Conservation (phyloP, 2,329 filamentous ascomycete genomes). For the Cytospora piceae region DNA sequence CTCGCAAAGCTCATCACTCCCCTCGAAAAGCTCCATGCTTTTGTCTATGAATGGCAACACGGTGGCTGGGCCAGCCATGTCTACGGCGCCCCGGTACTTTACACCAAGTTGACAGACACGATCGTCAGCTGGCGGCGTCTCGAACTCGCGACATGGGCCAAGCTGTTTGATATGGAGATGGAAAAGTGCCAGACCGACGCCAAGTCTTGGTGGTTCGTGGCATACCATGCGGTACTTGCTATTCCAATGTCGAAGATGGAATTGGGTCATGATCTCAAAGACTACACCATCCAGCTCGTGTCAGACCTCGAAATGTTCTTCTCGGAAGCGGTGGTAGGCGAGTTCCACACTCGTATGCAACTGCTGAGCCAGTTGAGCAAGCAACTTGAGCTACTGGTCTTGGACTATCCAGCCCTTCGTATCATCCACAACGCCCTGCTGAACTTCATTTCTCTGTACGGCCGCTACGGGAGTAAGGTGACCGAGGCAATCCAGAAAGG, state of each 20-base stretch:
- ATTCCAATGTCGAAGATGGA: conserved; percentile 70
- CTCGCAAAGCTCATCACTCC: conserved; percentile 84
- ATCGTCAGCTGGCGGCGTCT: conserved; percentile 89
- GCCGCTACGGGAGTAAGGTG: conserved; percentile 69
- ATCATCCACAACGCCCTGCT: conserved; percentile 66
- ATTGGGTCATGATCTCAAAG: conserved; percentile 59
- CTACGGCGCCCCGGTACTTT: conserved; percentile 70
- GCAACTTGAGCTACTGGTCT: conserved; percentile 65
- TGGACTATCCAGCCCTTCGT: conserved; percentile 61
- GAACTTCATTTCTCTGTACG: conserved; percentile 79
- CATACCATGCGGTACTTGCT: conserved; percentile 85
- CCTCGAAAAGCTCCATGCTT: conserved; percentile 82
- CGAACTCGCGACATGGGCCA: conserved; percentile 90
- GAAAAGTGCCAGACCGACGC: conserved; percentile 77
- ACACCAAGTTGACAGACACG: conserved; percentile 77
- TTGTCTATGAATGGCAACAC: conserved; percentile 91
- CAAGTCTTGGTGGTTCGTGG: conserved; percentile 93
- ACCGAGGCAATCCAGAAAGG: conserved; percentile 67
- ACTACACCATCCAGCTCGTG: conserved; percentile 72
- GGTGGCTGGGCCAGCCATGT: conserved; percentile 81
- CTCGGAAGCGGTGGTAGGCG: conserved; percentile 75
- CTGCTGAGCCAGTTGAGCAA: conserved; percentile 68
- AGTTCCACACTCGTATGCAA: conserved; percentile 73
- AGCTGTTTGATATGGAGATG: conserved; percentile 82
- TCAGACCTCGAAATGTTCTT: conserved; percentile 81